Base-by-base conservation (phyloP, 257 asterid genomes). In the Fraxinus pennsylvanica region DNA sequence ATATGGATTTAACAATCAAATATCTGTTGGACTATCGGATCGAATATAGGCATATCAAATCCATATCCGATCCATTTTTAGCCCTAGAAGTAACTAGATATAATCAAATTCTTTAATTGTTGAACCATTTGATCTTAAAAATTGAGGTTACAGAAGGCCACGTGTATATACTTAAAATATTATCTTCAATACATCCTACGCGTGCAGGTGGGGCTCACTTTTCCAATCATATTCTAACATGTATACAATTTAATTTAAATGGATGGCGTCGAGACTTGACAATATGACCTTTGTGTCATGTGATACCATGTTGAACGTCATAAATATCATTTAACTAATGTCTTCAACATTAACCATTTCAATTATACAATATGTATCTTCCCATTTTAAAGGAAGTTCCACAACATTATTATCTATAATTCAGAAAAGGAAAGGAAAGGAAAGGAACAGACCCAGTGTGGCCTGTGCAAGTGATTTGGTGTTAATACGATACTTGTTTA, bases 351-450 rank as follows among this genome's bases (percentile, higher is more conserved):
- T 67, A 30, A 68, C 39, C 70, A 57, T 74, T 74, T n/a, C 50
- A 22, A 43, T 57, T 14, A 59, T 47, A 35, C n/a, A 71, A 69
- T 19, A 73, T 38, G 33, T 74, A 47, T 43, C 47, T 54, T 36
- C 19, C 73, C 66, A 27, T 74, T 74, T 45, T 63, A 27, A 63
- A 3, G 35, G 69, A 41, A 78, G 77, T 43, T 76, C 54, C n/a
- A 47, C 35, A 25, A 66, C 76, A 19, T 74, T 35, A 54, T 69
- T 74, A 74, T 59, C 30, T 19, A 61, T 66, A 39, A 9, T 10
- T 66, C 50, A 1, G 13, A 41, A 39, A 75, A 52, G 57, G 43
- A 25, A 25, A 25, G 57, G 43, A 25, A 25, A 25, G 27, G 27
- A 80, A 75, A 59, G n/a, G 47, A 29, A 33, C 41, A 27, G 9